phyloP scores from a whole-genome alignment of 2,329 filamentous ascomycete genomes.

The Colletotrichum melonis region DNA sequence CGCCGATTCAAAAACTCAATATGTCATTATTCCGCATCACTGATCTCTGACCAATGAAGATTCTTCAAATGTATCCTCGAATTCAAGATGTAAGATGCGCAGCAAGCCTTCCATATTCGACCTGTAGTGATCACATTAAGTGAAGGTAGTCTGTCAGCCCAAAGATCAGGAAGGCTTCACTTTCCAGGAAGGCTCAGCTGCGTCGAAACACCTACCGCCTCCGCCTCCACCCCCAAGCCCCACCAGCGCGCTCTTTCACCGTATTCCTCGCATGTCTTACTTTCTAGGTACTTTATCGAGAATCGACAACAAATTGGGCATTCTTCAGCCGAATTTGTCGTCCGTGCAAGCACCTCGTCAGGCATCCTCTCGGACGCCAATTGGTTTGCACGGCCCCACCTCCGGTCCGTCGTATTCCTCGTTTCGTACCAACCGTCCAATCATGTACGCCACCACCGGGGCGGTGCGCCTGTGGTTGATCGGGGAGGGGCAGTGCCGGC shows the following conservation, averaged over 20 bases:
- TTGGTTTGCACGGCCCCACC: slow-evolving; percentile 11
- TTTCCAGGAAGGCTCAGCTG: neutral
- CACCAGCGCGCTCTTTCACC: neutral
- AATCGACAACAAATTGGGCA: neutral
- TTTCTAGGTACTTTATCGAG: neutral
- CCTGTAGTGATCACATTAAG: neutral
- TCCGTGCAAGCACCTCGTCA: neutral
- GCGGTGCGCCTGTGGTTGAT: neutral
- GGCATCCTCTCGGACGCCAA: neutral
- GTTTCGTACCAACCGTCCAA: neutral
- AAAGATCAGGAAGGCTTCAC: neutral
- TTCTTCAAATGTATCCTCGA: neutral
- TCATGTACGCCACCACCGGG: neutral
- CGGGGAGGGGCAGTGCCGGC: neutral
- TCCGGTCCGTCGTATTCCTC: slow-evolving; percentile 9
- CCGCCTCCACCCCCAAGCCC: neutral
- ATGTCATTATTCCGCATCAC: neutral
- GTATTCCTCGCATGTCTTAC: slow-evolving; percentile 9
- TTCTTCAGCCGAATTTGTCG: neutral
- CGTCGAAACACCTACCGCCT: neutral
- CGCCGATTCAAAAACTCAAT: neutral
- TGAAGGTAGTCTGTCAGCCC: neutral
- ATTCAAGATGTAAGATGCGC: neutral
- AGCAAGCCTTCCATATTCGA: neutral
- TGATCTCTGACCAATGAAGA: neutral